These are phyloP conservation scores for Kuraishia cidri DNA, from an alignment of 805 yeast genomes.

Conservation along the genomic window DNA sequence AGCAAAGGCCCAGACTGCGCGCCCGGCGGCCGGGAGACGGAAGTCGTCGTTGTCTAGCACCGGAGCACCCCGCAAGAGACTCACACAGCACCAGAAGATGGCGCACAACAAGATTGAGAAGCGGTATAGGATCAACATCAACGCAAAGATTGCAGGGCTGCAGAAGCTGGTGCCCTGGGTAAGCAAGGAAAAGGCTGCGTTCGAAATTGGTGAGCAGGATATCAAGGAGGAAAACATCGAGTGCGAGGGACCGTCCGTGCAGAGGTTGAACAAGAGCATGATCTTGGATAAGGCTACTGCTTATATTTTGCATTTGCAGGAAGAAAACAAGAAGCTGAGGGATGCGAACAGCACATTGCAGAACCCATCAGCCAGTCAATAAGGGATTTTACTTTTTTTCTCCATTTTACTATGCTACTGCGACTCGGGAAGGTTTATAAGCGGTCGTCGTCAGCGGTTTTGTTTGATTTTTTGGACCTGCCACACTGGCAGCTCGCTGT, in stretches of 20 bases:
- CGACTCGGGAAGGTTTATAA: no score
- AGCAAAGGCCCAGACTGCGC: no score
- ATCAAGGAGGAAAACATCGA: background rate
- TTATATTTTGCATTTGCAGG: slow-evolving; percentile 45
- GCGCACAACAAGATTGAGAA: slow-evolving; percentile 71
- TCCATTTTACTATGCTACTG: no score
- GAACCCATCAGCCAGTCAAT: no score
- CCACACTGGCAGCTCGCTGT: no score
- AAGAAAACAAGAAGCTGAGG: slow-evolving; percentile 31
- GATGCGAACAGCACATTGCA: background rate
- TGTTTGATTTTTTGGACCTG: no score
- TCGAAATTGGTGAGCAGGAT: slow-evolving; percentile 29
- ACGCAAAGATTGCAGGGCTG: slow-evolving; percentile 59
- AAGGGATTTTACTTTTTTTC: no score
- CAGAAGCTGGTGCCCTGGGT: slow-evolving; percentile 65
- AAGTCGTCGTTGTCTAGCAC: no score
- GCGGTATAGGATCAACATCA: slow-evolving; percentile 62
- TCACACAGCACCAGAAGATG: slow-evolving; percentile 40
- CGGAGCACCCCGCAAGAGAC: slow-evolving; percentile 3
- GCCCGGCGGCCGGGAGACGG: background rate
- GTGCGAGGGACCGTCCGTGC: slow-evolving; percentile 6
- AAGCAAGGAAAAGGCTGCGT: slow-evolving; percentile 52
- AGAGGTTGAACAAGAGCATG: slow-evolving; percentile 54
- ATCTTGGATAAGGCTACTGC: slow-evolving; percentile 62
- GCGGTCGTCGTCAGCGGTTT: no score